Base-by-base conservation (phyloP, 2,329 filamentous ascomycete genomes). In the Colletotrichum destructivum region DNA sequence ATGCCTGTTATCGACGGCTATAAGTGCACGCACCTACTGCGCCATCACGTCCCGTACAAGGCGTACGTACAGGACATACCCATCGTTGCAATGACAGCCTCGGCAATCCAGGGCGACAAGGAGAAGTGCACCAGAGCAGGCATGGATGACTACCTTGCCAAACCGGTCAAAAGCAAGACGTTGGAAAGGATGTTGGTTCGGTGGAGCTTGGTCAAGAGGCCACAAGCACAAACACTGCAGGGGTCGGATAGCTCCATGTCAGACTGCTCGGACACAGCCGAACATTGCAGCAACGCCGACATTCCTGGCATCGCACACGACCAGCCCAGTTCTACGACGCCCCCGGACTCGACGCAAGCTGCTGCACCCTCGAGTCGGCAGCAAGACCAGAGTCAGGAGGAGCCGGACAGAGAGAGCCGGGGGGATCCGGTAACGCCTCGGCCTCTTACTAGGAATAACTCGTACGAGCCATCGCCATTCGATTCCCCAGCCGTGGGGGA, bases 61-160 rank as follows among this genome's bases (percentile, higher is more conserved):
- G 77, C 83, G 2, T 87, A 88, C 63, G 84, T 90, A 4, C 84
- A 87, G 66, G 85, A 90, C 54, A 90, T 94, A 6, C 92, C 92
- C 0, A 94, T 95, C 62, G 90, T 95, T 47, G 93, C 93, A n/a
- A 94, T 95, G 91, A 95, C 93, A 0, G 93, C 92, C 5, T 93
- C 90, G 4, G 93, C 93, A 0, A 94, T 94, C 51, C 91, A 94
- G 77, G 93, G 93, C 5, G 93, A 95, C 76, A 86, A 88, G 60
- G 92, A 94, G 78, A 94, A 94, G 78, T 94, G 92, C 77, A 88
- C 89, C 71, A 87, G 87, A 72, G 91, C 92, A 11, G 93, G 93
- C 42, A 94, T 94, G 93, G 92, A 94, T 75, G 92, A 93, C 77
- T 92, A 93, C 76, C 83, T 94, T 12, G 85, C 90, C n/a, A 93